Percentiles rank a stretch among this genome's conserved stretches.
Conservation (phyloP, 495 filamentous ascomycete species). For the Aspergillus avenaceus region DNA sequence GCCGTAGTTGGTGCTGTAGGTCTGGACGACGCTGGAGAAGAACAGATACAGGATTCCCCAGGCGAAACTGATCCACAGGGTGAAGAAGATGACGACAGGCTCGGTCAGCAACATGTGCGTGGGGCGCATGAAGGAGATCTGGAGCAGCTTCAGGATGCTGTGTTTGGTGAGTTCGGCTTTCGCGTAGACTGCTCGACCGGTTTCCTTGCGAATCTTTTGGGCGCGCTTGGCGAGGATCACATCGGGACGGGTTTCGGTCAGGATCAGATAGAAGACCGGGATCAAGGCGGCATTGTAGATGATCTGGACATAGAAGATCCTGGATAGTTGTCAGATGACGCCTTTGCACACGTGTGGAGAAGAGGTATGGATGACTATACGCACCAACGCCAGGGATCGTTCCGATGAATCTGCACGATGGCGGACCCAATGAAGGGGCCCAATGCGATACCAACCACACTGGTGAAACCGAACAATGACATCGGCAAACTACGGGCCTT, state of each 20-base stretch:
- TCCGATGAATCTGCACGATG: constrained; percentile 32
- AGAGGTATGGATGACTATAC: constrained; percentile 3
- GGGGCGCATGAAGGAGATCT: constrained; percentile 41
- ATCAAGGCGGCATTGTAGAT: constrained; percentile 43
- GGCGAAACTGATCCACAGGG: constrained; percentile 49
- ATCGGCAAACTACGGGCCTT: constrained; percentile 39
- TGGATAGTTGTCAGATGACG: background rate
- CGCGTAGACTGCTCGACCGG: constrained; percentile 44
- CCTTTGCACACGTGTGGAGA: background rate
- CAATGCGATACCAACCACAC: constrained; percentile 42
- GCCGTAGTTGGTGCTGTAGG: constrained; percentile 33
- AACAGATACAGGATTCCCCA: constrained; percentile 51
- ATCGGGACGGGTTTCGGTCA: constrained; percentile 38
- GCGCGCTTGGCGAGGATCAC: constrained; percentile 60
- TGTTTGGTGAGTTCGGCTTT: constrained; percentile 25
- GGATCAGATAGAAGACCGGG: constrained; percentile 38
- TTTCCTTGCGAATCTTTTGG: constrained; percentile 56
- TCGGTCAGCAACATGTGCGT: constrained; percentile 48
- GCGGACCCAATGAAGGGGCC: constrained; percentile 46
- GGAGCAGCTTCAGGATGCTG: constrained; percentile 20
- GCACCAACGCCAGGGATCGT: constrained; percentile 43
- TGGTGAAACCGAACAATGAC: constrained; percentile 40
- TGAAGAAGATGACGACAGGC: constrained; percentile 49
- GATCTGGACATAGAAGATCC: constrained; percentile 51
- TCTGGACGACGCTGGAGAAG: constrained; percentile 38